Base-by-base conservation (phyloP, 1,284 basidiomycete genomes). In the Apiotrichum mycotoxinovorans region DNA sequence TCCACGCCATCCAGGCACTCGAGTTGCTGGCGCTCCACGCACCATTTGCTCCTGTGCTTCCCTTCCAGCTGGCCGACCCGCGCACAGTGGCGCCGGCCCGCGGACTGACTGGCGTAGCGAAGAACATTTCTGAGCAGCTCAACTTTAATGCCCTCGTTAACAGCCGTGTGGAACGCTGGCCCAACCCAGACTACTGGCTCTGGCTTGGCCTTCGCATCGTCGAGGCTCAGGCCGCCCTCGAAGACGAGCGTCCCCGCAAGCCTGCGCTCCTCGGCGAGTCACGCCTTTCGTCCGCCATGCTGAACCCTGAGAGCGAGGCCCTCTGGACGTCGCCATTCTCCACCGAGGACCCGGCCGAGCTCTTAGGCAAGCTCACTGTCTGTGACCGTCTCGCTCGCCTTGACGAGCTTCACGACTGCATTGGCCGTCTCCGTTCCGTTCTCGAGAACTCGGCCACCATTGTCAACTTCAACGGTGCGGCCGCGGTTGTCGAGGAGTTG, bases 321-420 rank as follows among this genome's bases (percentile, higher is more conserved):
- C 48, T 58, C 8, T 62, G 60, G 60, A 43, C 52, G 8, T 56
- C 70, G 1, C 37, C 57, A 0, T 60, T 68, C 1, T 62, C 65
- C 2, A 51, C 56, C 4, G 48, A 57, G 12, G 62, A 68, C 18
- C 52, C 62, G 0, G 52, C 67, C 8, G 58, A 65, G 14, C 45
- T 71, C 7, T 41, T 74, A 0, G 73, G 73, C 11, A 62, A 66
- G 38, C 55, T 75, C 56, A 52, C 58, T 0, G 51, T 70, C 5
- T 71, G 66, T 37, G 71, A 75, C 54, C 62, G 69, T 30, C 57
- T 75, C 3, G 60, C 63, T 11, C 61, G 71, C 25, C 48, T 69
- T 2, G 64, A 65, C 12, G 70, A 70, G 46, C 63, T 74, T 2
- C 58, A 70, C 20, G 67, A 71, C 57, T 58, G 60, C 2, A 42